Conservation (phyloP, 768 basidiomycete genomes). For the Tephrocybe sp. region DNA sequence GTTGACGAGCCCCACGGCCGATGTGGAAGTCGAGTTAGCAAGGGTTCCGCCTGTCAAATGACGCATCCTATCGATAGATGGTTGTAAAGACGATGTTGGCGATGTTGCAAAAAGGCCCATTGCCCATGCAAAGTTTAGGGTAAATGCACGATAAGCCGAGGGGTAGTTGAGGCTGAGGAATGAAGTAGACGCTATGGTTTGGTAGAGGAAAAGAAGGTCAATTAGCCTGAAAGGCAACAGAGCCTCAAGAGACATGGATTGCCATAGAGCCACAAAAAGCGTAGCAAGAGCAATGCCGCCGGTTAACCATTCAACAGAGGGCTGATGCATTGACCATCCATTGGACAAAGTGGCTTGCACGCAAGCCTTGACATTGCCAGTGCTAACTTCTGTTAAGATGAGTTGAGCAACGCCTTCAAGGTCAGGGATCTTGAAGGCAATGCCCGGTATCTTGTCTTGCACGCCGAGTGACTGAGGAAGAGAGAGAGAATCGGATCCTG, state of each 20-base stretch:
- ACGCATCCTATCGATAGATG: conserved; percentile 80
- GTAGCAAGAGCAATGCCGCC: conserved; percentile 64
- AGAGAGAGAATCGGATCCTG: conserved; percentile 69
- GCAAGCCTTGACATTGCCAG: conserved; percentile 79
- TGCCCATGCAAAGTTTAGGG: conserved; percentile 88
- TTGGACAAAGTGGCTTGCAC: conserved; percentile 91
- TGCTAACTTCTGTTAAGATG: conserved; percentile 62
- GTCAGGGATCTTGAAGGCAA: conserved; percentile 88
- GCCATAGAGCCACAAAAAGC: conserved; percentile 59
- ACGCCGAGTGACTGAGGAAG: conserved; percentile 61
- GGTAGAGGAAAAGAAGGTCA: conserved; percentile 80
- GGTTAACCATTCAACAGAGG: conserved; percentile 75
- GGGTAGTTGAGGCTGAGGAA: conserved; percentile 89
- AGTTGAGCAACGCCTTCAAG: conserved; percentile 88
- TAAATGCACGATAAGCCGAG: conserved; percentile 73
- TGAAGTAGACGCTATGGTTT: conserved; percentile 76
- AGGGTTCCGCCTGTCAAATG: conserved; percentile 77
- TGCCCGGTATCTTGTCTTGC: conserved; percentile 58
- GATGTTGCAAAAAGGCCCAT: conserved; percentile 67
- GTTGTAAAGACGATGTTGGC: conserved; percentile 58
- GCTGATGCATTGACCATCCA: conserved; percentile 78
- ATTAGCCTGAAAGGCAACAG: conserved; percentile 75
- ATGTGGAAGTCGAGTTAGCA: conserved; percentile 53
- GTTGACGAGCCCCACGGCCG: conserved; percentile 75
- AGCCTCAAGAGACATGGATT: conserved; percentile 53